phyloP scores from a whole-genome alignment of 345 rosid species.

The Pseudoturritis turrita region DNA sequence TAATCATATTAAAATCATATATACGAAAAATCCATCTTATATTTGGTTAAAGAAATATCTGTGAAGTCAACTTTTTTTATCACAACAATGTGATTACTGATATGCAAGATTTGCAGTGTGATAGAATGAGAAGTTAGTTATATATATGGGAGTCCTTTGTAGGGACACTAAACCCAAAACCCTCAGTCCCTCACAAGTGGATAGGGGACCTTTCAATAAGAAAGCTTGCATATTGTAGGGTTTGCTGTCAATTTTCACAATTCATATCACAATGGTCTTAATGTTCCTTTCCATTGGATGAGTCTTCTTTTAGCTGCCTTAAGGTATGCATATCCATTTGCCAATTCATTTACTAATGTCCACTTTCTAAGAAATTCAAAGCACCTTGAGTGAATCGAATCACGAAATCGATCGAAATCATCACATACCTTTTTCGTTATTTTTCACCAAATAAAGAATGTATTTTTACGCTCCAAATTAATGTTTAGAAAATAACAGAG shows the following conservation, averaged over 20 bases:
- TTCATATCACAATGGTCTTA: conserved; percentile 1
- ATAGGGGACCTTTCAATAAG: conserved; percentile 2
- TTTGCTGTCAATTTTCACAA: conserved; percentile 1
- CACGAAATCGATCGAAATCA: background rate
- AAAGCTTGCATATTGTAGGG: background rate
- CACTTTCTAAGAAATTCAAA: background rate
- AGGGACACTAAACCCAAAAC: background rate
- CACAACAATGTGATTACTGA: background rate
- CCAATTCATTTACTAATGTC: background rate
- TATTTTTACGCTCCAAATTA: background rate
- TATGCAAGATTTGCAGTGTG: no score
- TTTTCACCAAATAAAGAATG: background rate
- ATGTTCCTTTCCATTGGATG: conserved; percentile 5
- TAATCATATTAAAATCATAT: background rate
- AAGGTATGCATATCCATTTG: background rate
- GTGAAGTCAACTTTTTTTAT: background rate
- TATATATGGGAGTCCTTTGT: no score
- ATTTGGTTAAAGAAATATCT: no score
- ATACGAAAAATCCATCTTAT: no score
- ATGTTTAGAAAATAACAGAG: background rate
- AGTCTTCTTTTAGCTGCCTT: no score
- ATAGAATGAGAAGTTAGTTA: no score
- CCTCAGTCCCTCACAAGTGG: conserved; percentile 8
- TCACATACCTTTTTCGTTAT: background rate
- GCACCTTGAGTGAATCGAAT: background rate